phyloP scores from a whole-genome alignment of 352 stramenopile genomes.

The Phytopythium sindhum region DNA sequence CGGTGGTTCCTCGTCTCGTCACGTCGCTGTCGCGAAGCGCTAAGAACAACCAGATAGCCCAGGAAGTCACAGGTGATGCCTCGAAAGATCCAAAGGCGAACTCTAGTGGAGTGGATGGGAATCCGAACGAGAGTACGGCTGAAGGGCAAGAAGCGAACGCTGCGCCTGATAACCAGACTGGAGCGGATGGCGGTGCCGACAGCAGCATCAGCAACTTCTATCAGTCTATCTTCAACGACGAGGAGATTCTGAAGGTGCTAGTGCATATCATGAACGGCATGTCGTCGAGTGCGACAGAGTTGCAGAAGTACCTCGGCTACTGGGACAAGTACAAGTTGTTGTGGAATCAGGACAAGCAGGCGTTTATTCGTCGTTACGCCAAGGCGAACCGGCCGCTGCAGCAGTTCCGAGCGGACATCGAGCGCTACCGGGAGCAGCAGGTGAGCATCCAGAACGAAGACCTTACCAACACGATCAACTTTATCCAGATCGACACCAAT shows the following conservation, averaged over 20 bases:
- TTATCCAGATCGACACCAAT: constrained; percentile 94
- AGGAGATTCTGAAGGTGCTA: constrained; percentile 94
- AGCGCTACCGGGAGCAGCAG: constrained; percentile 90
- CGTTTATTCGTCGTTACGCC: constrained; percentile 94
- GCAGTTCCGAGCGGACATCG: constrained; percentile 92
- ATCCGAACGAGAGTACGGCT: constrained; percentile 7
- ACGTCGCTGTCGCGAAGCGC: constrained; percentile 32
- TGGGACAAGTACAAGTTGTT: constrained; percentile 94
- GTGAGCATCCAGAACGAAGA: constrained; percentile 91
- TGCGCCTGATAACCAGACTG: background rate
- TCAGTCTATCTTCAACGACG: constrained; percentile 94
- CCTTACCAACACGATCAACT: constrained; percentile 92
- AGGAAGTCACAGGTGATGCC: constrained; percentile 12
- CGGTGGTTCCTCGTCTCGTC: constrained; percentile 86
- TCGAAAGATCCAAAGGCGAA: background rate
- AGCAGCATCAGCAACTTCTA: constrained; percentile 78
- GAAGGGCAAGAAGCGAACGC: constrained; percentile 16
- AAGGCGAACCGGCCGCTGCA: constrained; percentile 92
- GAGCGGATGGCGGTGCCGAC: constrained; percentile 1
- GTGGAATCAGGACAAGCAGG: constrained; percentile 94
- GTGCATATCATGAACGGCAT: constrained; percentile 97
- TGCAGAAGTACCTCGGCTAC: constrained; percentile 95
- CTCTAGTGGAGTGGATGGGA: constrained; percentile 4
- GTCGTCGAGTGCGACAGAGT: constrained; percentile 88
- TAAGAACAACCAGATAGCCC: constrained; percentile 18